phyloP scores from a whole-genome alignment of 192 early-diverging fungal genomes.

The Entomortierella chlamydospora region DNA sequence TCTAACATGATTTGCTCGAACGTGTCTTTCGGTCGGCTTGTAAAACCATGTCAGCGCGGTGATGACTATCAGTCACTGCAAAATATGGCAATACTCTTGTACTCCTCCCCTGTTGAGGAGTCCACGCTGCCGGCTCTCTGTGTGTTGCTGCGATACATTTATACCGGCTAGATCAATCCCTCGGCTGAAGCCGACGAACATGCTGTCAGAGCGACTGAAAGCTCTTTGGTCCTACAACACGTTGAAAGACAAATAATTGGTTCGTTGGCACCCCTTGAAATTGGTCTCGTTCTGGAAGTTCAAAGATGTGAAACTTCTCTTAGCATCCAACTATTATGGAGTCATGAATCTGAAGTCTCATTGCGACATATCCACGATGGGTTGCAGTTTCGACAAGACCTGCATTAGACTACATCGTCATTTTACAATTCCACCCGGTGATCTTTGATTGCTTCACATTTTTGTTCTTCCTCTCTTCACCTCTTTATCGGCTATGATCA shows the following conservation, averaged over 20 bases:
- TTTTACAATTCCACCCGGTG: background rate
- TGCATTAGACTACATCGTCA: background rate
- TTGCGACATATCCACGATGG: background rate
- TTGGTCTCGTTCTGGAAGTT: background rate
- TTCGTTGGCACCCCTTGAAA: background rate
- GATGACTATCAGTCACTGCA: too few relatives aligned
- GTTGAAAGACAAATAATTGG: background rate
- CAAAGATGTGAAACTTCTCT: background rate
- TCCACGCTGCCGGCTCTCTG: constrained; percentile 5
- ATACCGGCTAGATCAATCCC: constrained; percentile 4
- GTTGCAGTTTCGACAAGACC: background rate
- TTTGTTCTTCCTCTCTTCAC: too few relatives aligned
- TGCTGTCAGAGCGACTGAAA: too few relatives aligned
- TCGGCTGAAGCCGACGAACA: background rate
- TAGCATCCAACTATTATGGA: background rate
- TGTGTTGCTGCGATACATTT: constrained; percentile 6
- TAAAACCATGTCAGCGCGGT: too few relatives aligned
- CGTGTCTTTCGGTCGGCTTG: too few relatives aligned
- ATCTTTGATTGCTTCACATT: too few relatives aligned
- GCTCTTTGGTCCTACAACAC: background rate
- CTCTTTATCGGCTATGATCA: too few relatives aligned
- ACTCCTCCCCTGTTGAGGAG: background rate
- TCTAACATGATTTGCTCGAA: too few relatives aligned
- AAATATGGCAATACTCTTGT: background rate
- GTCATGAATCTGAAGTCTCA: background rate